phyloP scores from a whole-genome alignment of 2,329 filamentous ascomycete species.

The Cadophora sp. region DNA sequence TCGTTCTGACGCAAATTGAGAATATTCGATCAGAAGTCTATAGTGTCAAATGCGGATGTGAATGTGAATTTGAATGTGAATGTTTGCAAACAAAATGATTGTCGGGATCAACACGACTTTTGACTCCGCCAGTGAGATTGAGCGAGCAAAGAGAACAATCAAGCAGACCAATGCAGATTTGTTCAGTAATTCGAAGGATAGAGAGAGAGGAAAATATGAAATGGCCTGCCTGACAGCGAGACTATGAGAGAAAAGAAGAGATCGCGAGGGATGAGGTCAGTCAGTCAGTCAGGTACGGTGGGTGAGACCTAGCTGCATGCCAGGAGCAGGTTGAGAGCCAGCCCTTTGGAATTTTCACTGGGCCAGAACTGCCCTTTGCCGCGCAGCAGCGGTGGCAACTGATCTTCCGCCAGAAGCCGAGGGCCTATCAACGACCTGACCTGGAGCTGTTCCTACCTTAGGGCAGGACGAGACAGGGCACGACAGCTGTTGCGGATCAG shows the following conservation, averaged over 20 bases:
- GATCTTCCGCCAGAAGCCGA: background rate
- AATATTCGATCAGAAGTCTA: background rate
- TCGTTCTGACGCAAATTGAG: background rate
- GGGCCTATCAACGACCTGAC: background rate
- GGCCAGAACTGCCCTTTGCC: background rate
- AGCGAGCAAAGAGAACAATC: background rate
- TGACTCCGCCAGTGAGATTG: slow-evolving; percentile 3
- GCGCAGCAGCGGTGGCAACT: background rate
- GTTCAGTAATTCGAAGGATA: background rate
- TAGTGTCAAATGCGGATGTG: background rate
- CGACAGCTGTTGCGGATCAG: background rate
- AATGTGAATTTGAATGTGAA: background rate
- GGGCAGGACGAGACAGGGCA: background rate
- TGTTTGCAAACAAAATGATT: background rate
- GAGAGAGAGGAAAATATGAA: background rate
- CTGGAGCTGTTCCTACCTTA: background rate
- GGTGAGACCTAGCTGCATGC: background rate
- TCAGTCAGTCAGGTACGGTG: background rate
- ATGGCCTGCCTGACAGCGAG: background rate
- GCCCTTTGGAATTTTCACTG: background rate
- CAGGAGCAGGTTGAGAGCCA: slow-evolving; percentile 2
- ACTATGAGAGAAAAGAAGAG: background rate
- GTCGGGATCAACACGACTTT: slow-evolving; percentile 16
- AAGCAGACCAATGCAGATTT: background rate
- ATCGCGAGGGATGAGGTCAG: slow-evolving; percentile 3